A percentile compares a stretch with the other conserved stretches of the same genome.
Conservation (phyloP, 768 basidiomycete genomes). For the Leucogyrophana mollusca region DNA sequence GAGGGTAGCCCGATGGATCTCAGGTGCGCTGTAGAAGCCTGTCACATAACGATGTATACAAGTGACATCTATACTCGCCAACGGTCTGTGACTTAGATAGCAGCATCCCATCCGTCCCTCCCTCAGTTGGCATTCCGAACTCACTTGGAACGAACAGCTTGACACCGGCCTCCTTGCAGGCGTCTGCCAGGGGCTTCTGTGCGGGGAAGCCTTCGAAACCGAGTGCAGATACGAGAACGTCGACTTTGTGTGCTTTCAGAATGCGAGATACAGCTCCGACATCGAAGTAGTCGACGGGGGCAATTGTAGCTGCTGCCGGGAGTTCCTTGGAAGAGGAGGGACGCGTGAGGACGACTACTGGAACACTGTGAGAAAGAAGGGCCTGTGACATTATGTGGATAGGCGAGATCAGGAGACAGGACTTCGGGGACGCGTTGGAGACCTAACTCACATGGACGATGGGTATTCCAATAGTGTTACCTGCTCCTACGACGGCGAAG, state of each 20-base stretch:
- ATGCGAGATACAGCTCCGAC: constrained; percentile 10
- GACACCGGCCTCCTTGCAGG: constrained; percentile 23
- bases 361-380: constrained; percentile 5
- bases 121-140: constrained; percentile 23
- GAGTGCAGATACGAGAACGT: constrained; percentile 22
- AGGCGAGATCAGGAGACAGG: not conserved
- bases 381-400: constrained; percentile 2
- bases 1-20: constrained; percentile 19
- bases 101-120: constrained; percentile 10
- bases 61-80: constrained; percentile 9
- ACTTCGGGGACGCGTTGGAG: not conserved
- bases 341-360: constrained; percentile 6
- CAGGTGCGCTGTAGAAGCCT: constrained; percentile 10
- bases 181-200: constrained; percentile 19
- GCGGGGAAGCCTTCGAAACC: constrained; percentile 7
- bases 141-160: constrained; percentile 28
- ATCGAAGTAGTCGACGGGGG: constrained; percentile 15
- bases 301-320: constrained; percentile 11
- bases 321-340: constrained; percentile 2
- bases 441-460: constrained; percentile 13
- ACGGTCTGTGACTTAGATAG: constrained; percentile 15
- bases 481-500: constrained; percentile 21
- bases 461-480: constrained; percentile 15
- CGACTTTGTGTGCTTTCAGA: constrained; percentile 18
- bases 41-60: not conserved